Evolutionary conservation across 2,329 filamentous ascomycete genomes (phyloP), one percentile per base, ranked within the genome.

Genomic region (Metarhizium brunneum): DNA sequence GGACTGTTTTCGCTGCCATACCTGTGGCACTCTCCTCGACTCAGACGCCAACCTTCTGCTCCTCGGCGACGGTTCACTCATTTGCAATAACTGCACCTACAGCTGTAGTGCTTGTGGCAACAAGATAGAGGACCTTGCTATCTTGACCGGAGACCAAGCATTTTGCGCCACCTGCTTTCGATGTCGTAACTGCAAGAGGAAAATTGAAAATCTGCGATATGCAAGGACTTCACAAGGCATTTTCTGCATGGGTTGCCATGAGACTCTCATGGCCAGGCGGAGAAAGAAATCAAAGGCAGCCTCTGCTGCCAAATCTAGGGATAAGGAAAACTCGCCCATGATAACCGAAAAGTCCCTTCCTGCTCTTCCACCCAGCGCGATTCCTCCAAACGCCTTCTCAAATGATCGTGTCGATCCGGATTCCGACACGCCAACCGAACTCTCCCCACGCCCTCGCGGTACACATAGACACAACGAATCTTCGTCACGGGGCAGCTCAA

Each of bases 1-100:
- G 67, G 89, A 96, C 76, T 99, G 94, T 78, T 99, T 99, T 76
- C 88, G 92, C 69, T 97, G 92, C 80, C 94, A 96, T 71, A 95
- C 89, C 55, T 99, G 92, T 78, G 84, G 85, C 67, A 96, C 92
- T 58, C 85, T 96, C 56, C 90, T 99, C 74, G 94, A 99, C 76
- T 97, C 94, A 59, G 92, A 99, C 69, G 94, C 94, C 65, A 97
- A 97, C 73, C 86, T 99, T 52, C 85, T 99, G 53, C 87, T 99
- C 30, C 88, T 99, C 60, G 94, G 94, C 69, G 94, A 99, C 75
- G 94, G 94, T 62, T 97, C 92, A 18, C 84, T 99, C 62, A 97
- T 99, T 64, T 99, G 94, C 80, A 97, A 96, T 76, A 96, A 96
- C 73, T 99, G 94, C 76, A 97, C 94, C 54, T 99, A 99, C 72